Evolutionary conservation across 106 monocot species (phyloP).

Genomic region (Phalaenopsis equestris): DNA sequence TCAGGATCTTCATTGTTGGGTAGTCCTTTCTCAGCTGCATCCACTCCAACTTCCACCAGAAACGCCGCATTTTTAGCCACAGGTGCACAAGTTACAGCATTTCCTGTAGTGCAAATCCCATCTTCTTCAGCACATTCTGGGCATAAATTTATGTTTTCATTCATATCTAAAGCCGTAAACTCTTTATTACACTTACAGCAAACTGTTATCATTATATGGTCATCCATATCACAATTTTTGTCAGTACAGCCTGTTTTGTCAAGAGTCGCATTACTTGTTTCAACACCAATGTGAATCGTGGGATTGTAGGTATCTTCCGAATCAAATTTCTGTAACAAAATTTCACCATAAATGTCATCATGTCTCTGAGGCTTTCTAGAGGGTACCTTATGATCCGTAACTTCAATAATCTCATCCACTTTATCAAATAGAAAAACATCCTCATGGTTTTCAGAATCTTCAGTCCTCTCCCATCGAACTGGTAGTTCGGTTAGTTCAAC

Average conservation of each 20-base stretch:
- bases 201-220: conserved; percentile 14
- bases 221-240: conserved; percentile 9
- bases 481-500: conserved; percentile 10
- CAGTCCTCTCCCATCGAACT: conserved; percentile 38
- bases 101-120: conserved; percentile 10
- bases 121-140: conserved; percentile 37
- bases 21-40: not conserved
- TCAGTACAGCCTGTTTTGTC: conserved; percentile 7
- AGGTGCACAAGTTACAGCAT: not conserved
- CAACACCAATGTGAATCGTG: not conserved
- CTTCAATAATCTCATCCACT: conserved; percentile 39
- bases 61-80: not conserved
- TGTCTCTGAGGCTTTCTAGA: conserved; percentile 8
- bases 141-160: conserved; percentile 31
- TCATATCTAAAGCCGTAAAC: conserved; percentile 18
- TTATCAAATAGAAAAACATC: conserved; percentile 68
- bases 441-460: conserved; percentile 34
- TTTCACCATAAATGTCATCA: conserved; percentile 6
- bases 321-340: conserved; percentile 14
- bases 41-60: not conserved
- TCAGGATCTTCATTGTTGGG: not conserved
- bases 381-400: conserved; percentile 7
- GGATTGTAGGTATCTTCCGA: conserved; percentile 12
- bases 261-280: not conserved
- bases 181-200: conserved; percentile 54